Conservation (phyloP, 768 basidiomycete genomes). For the Mycena crocata region DNA sequence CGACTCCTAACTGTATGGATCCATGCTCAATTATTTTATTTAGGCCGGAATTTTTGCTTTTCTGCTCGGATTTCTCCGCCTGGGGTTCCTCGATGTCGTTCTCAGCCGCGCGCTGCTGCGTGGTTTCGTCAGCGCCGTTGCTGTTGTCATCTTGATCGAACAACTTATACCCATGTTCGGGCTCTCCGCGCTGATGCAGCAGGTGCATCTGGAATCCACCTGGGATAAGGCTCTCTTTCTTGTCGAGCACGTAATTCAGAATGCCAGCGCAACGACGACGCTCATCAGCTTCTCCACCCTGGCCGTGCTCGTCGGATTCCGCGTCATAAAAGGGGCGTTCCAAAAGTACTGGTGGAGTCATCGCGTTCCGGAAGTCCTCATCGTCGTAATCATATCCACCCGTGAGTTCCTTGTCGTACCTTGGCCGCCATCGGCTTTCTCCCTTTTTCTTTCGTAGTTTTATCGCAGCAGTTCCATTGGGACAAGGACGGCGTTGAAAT, state of each 20-base stretch:
- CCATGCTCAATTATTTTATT: background rate
- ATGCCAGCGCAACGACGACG: conserved; percentile 75
- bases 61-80: conserved; percentile 84
- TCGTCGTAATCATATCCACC: conserved; percentile 88
- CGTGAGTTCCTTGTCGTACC: conserved; percentile 56
- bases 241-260: conserved; percentile 63
- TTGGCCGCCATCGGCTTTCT: background rate
- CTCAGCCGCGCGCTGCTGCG: conserved; percentile 88
- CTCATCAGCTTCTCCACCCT: conserved; percentile 81
- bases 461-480: conserved; percentile 80
- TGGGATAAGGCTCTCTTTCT: conserved; percentile 85
- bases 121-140: conserved; percentile 89
- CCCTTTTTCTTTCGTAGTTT: too few species aligned
- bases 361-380: conserved; percentile 89
- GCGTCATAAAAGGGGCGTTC: conserved; percentile 68
- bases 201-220: conserved; percentile 72
- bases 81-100: conserved; percentile 95
- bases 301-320: conserved; percentile 68
- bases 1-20: too few species aligned
- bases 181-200: conserved; percentile 65
- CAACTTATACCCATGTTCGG: conserved; percentile 94
- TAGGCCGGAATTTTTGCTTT: conserved; percentile 90
- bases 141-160: conserved; percentile 86
- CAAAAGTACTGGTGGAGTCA: conserved; percentile 77
- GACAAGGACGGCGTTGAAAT: conserved; percentile 84